Base-by-base conservation (phyloP, 371 early-diverging fungal genomes). In the Mucor plumbeus region DNA sequence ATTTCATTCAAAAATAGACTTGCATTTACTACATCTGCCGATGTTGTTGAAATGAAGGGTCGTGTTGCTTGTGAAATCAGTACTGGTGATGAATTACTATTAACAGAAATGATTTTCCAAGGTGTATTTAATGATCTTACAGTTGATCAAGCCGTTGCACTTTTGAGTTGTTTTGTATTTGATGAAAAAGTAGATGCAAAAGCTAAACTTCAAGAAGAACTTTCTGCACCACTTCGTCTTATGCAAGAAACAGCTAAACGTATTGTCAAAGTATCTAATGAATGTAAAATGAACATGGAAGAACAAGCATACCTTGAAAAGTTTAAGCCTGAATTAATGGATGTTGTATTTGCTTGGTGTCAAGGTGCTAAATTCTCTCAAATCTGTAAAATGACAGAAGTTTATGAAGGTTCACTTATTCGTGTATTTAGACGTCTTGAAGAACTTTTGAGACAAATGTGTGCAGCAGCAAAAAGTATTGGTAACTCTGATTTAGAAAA, bases 41-140 rank as follows among this genome's bases (percentile, higher is more conserved):
- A 96, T 75, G 93, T 97, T 21, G 92, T 99, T 64, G 93, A 95
- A 65, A 88, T 97, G 85, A 99, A 99, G 83, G 99, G 99, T 38
- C 94, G 99, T 67, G 98, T 99, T 9, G 99, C 99, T 3, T 99
- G 99, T 74, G 99, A 99, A 83, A 97, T 99, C 65, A 94, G 94
- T 34, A 88, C 95, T 4, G 99, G 98, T 15, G 99, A 99, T 79
- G 99, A 99, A 79, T 81, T 99, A 40, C 67, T 99, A 59, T 81
- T 99, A 64, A 99, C 99, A 0, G 99, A 99, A 86, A 91, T 99
- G 93, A 93, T 99, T 38, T 97, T 99, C 83, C 95, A 98, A 77
- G 97, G 99, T 67, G 94, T 95, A 0, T 99, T 99, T 79, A 95
- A 92, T 55, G 96, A 97, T 62, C 82, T 99, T 64, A 86, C 92